A percentile compares a stretch with the other conserved stretches of the same genome.
Conservation (phyloP, 148 eudicot species). For the Silene latifolia region DNA sequence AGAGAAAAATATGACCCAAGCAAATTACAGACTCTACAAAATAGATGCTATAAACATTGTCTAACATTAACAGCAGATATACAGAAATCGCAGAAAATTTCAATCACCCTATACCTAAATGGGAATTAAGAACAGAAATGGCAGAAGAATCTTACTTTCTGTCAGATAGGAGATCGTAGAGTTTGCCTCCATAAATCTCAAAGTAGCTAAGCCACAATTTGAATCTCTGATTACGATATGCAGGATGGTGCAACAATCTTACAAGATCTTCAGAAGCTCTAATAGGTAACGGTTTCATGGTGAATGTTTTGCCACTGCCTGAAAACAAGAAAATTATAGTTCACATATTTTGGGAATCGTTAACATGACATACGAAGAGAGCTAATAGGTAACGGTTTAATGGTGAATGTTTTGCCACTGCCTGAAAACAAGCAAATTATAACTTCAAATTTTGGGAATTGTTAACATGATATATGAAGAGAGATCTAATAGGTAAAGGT, state of each 20-base stretch:
- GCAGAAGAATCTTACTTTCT: constrained; percentile 50
- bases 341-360: constrained; percentile 9
- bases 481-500: constrained; percentile 49
- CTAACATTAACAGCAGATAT: not conserved
- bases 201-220: constrained; percentile 98
- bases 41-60: not conserved
- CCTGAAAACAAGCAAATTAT: constrained; percentile 44
- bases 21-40: not conserved
- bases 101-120: not conserved
- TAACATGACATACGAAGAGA: not conserved
- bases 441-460: constrained; percentile 9
- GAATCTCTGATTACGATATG: constrained; percentile 79
- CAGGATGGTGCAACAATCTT: constrained; percentile 75
- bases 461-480: constrained; percentile 11
- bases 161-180: constrained; percentile 83
- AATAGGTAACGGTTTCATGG: constrained; percentile 96
- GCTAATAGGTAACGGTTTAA: constrained; percentile 97
- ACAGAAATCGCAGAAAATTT: not conserved
- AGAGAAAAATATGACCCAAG: too few relatives aligned
- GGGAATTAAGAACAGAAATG: not conserved
- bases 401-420: constrained; percentile 97
- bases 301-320: constrained; percentile 99
- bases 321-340: constrained; percentile 26
- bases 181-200: constrained; percentile 98
- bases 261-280: constrained; percentile 94